phyloP scores from a whole-genome alignment of 2,329 filamentous ascomycete species.

The Davidsoniella australis region DNA sequence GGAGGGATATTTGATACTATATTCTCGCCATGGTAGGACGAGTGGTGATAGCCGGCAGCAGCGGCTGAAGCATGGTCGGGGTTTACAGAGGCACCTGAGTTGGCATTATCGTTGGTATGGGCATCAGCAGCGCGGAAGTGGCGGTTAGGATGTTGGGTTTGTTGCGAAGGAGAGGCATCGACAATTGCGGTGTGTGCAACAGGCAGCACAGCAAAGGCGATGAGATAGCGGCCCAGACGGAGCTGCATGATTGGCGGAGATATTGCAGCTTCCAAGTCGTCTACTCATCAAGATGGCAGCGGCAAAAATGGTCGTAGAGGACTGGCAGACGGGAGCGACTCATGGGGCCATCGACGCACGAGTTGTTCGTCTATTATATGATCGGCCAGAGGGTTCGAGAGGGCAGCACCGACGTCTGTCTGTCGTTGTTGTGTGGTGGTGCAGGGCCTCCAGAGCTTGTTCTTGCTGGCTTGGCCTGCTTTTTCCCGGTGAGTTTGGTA shows the following conservation, averaged over 20 bases:
- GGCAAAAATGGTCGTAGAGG: neutral
- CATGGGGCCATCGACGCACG: constrained; percentile 12
- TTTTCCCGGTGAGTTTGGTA: no score
- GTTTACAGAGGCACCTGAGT: neutral
- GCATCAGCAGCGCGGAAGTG: neutral
- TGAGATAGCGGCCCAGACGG: constrained; percentile 10
- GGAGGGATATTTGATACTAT: constrained; percentile 7
- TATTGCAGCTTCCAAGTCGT: constrained; percentile 7
- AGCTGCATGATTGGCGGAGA: constrained; percentile 12
- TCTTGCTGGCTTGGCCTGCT: no score
- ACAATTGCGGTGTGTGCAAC: constrained; percentile 12
- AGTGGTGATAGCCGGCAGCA: constrained; percentile 11
- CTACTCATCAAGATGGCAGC: constrained; percentile 11
- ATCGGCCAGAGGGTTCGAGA: no score
- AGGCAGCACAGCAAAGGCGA: constrained; percentile 12
- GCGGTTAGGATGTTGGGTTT: constrained; percentile 6
- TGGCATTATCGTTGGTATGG: neutral
- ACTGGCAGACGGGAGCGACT: constrained; percentile 9
- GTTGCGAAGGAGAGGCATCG: constrained; percentile 9
- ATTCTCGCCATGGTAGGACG: neutral
- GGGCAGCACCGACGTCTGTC: no score
- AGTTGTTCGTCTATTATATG: neutral
- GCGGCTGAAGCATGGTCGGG: constrained; percentile 8
- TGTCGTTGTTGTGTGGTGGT: no score
- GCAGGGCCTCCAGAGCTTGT: no score